Evolutionary conservation across 2,329 filamentous ascomycete genomes (phyloP).

Genomic region (Aureobasidium vineae): DNA sequence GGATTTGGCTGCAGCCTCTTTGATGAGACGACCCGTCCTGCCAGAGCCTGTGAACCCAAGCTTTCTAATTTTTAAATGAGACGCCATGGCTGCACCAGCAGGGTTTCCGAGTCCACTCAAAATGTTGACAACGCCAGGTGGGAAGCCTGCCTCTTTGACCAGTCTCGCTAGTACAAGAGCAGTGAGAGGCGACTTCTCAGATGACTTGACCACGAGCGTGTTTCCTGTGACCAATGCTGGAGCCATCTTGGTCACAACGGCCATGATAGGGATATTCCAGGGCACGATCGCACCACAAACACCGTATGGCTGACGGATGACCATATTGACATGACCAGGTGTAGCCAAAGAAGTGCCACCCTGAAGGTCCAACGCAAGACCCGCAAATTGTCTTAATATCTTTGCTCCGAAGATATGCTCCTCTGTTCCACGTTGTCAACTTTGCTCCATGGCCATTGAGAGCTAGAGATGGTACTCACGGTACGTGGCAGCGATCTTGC

Average conservation of each 20-base stretch:
- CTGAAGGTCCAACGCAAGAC: slow-evolving; percentile 27
- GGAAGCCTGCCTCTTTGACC: slow-evolving; percentile 71
- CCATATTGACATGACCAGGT: slow-evolving; percentile 30
- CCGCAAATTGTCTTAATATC: slow-evolving; percentile 26
- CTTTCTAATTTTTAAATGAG: too few relatives aligned
- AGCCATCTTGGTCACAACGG: slow-evolving; percentile 21
- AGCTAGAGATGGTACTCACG: background rate
- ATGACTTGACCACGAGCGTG: slow-evolving; percentile 53
- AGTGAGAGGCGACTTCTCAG: slow-evolving; percentile 57
- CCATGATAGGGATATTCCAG: slow-evolving; percentile 39
- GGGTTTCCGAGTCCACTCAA: slow-evolving; percentile 57
- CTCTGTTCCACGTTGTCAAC: background rate
- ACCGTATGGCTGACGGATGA: slow-evolving; percentile 43
- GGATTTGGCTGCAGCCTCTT: slow-evolving; percentile 19
- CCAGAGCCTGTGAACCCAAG: slow-evolving; percentile 77
- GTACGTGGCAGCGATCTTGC: slow-evolving; percentile 24
- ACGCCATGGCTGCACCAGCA: slow-evolving; percentile 64
- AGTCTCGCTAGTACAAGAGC: slow-evolving; percentile 61
- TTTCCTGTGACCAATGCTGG: slow-evolving; percentile 24
- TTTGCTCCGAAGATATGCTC: background rate
- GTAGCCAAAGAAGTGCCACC: slow-evolving; percentile 27
- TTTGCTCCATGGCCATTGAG: too few relatives aligned
- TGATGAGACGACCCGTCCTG: slow-evolving; percentile 57
- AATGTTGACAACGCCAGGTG: slow-evolving; percentile 72
- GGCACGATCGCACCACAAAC: slow-evolving; percentile 46